These are phyloP conservation scores for Triticum monococcum DNA, from an alignment of 176 grass and related monocot genomes.

Conservation along the genomic window DNA sequence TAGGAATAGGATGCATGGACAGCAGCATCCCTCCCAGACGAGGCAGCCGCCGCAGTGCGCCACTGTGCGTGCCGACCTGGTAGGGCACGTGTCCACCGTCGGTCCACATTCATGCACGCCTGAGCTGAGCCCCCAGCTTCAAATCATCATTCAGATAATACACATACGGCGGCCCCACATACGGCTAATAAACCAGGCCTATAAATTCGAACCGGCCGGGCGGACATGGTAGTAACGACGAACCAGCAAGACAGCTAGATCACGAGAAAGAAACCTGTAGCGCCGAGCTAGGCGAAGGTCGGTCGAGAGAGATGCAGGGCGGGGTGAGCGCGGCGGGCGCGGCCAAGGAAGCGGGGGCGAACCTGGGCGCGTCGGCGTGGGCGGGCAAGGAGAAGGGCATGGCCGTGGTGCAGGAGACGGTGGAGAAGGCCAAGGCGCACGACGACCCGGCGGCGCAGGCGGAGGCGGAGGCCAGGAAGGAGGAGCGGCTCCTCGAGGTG, in stretches of 20 bases:
- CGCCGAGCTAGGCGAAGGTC: background rate
- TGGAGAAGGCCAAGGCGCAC: slow-evolving; percentile 26
- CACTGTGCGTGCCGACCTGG: background rate
- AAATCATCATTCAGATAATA: background rate
- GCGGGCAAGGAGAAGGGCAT: slow-evolving; percentile 43
- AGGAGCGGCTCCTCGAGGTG: slow-evolving; percentile 17
- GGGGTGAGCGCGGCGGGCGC: slow-evolving; percentile 28
- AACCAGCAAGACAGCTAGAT: background rate
- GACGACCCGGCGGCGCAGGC: slow-evolving; percentile 30
- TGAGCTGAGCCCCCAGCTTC: background rate
- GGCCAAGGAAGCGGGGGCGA: slow-evolving; percentile 39
- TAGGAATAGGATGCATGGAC: background rate
- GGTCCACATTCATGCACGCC: background rate
- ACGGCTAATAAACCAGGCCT: background rate
- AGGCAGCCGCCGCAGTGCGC: too few relatives aligned
- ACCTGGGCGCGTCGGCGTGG: slow-evolving; percentile 44
- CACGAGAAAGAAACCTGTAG: background rate
- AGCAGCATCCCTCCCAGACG: background rate
- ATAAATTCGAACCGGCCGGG: background rate
- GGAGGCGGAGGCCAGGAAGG: slow-evolving; percentile 23
- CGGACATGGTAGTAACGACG: background rate
- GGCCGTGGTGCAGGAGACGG: slow-evolving; percentile 31
- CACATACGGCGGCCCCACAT: background rate
- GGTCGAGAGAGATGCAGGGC: slow-evolving; percentile 16
- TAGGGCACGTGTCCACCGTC: background rate